Evolutionary conservation across 805 yeast genomes (phyloP), one percentile per base, ranked within the genome.

Genomic region (Torulaspora maleeae): DNA sequence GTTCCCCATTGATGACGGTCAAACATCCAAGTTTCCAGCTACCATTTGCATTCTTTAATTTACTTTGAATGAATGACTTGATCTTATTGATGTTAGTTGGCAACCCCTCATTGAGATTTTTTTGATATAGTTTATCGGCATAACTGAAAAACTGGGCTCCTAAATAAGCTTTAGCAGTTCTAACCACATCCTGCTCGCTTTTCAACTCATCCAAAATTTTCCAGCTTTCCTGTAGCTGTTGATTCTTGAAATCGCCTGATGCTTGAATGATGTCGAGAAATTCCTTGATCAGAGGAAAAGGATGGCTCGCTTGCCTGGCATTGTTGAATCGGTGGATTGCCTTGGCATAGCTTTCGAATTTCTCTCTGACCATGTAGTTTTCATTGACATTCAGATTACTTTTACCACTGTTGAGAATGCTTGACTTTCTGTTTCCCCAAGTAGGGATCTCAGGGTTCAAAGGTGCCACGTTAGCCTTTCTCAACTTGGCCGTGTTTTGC

Each of bases 101-200:
- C 17, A 78, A 70, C 37, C 90, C 95, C 48, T 81, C 82, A 17
- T 76, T 73, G 13, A 77, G 75, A 34, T 72, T 77, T 56, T 55
- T 54, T 50, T 74, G 61, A 66, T 80, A 80, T 52, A 86, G 67
- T 36, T 76, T 78, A 55, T 86, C 87, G 50, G 89, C 78, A 61
- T 82, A 80, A 36, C 78, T 82, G 57, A 78, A 77, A 66, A 89
- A 91, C 64, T 91, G 97, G 8, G 65, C 61, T 61, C 93, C 95
- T 50, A 91, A 71, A 55, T 77, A 82, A 10, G 63, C 53, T 54
- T 76, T 78, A 12, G 93, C 76, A 48, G 77, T 81, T 11, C 62
- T 54, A 3, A 79, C 76, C 32, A 84, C 74, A 45, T 68, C 64
- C 38, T 70, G 70, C 41, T 40, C 34, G 11, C 33, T 36, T 32